Conservation (phyloP, 2,329 filamentous ascomycete genomes). For the Fusarium nisikadoi region DNA sequence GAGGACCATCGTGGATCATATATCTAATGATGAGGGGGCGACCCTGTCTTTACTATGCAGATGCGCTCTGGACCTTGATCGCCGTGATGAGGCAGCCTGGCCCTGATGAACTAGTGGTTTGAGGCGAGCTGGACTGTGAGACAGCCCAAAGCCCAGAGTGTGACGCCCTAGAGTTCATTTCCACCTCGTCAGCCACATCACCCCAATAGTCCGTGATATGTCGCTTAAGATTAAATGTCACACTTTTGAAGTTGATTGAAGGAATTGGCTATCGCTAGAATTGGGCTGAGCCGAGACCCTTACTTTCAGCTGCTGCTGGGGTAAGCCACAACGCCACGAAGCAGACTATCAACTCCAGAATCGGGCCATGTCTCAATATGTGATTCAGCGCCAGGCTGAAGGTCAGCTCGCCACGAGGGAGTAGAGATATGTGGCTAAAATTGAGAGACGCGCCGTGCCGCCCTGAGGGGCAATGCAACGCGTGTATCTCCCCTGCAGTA, state of each 20-base stretch:
- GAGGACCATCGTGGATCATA: not conserved
- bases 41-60: not conserved
- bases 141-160: not conserved
- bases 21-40: not conserved
- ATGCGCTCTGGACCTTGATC: accelerated
- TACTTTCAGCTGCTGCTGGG: not conserved
- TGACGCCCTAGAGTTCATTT: not conserved
- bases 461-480: too few species aligned
- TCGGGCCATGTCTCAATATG: not conserved
- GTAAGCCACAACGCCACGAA: not conserved
- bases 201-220: not conserved
- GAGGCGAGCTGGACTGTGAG: not conserved
- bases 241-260: not conserved
- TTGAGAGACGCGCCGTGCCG: not conserved
- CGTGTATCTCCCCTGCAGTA: too few species aligned
- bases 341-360: not conserved
- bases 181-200: not conserved
- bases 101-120: not conserved
- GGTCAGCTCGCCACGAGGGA: not conserved
- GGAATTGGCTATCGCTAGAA: not conserved
- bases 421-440: not conserved
- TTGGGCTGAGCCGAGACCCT: not conserved
- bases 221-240: too few species aligned
- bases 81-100: not conserved
- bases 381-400: not conserved